A percentile compares a stretch with the other conserved stretches of the same genome.
phyloP scores from a whole-genome alignment of 2,329 filamentous ascomycete species.

The Volutella citrinella region DNA sequence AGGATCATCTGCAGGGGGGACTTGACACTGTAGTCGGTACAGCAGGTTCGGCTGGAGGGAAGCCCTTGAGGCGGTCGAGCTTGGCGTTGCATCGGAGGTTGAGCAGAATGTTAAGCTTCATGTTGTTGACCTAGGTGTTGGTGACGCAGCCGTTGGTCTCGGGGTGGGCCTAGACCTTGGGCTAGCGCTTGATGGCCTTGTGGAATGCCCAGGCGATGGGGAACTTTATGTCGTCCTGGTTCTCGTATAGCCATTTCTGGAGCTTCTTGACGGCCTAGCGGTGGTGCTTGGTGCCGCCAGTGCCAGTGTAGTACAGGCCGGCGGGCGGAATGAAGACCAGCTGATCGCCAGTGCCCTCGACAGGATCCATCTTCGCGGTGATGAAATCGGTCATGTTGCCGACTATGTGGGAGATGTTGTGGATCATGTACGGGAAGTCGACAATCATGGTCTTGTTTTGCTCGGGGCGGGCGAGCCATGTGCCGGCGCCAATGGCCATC shows the following conservation, averaged over 20 bases:
- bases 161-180: conserved; percentile 13
- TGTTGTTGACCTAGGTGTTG: conserved; percentile 24
- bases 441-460: background rate
- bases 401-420: conserved; percentile 18
- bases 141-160: conserved; percentile 28
- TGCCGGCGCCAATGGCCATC: conserved; percentile 17
- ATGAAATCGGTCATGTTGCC: conserved; percentile 14
- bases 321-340: conserved; percentile 26
- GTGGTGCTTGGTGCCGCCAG: conserved; percentile 12
- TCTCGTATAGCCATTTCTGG: conserved; percentile 15
- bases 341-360: conserved; percentile 24
- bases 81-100: conserved; percentile 52
- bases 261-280: conserved; percentile 13
- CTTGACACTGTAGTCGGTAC: conserved; percentile 41
- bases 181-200: conserved; percentile 10
- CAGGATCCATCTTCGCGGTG: conserved; percentile 20
- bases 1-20: conserved; percentile 21
- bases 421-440: conserved; percentile 11
- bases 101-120: conserved; percentile 43
- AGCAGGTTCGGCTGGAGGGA: conserved; percentile 52
- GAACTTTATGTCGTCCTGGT: conserved; percentile 14
- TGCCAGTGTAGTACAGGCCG: conserved; percentile 18
- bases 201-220: conserved; percentile 19
- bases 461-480: conserved; percentile 21
- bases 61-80: conserved; percentile 29